Percentiles rank a stretch among this genome's conserved stretches.
Evolutionary conservation across 2,329 filamentous ascomycete genomes (phyloP).

Genomic region (Zymoseptoria ardabiliae): DNA sequence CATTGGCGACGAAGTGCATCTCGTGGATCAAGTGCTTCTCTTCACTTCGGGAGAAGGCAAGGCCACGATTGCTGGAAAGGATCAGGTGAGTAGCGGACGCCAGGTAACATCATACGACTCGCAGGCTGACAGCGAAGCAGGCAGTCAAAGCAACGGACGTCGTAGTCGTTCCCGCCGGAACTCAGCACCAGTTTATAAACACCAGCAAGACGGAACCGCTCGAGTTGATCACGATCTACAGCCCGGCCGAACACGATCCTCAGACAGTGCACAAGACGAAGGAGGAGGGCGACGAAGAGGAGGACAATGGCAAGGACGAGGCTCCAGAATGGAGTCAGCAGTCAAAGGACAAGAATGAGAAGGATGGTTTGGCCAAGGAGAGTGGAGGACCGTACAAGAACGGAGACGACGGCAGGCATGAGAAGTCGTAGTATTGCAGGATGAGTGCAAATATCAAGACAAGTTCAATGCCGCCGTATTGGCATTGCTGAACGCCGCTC

Average conservation of each 20-base stretch:
- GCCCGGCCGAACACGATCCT: constrained; percentile 54
- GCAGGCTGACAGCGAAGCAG: constrained; percentile 14
- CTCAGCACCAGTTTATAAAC: constrained; percentile 60
- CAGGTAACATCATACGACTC: neutral
- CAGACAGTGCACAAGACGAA: constrained; percentile 56
- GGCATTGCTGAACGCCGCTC: no score
- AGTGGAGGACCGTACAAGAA: constrained; percentile 31
- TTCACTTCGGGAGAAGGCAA: constrained; percentile 55
- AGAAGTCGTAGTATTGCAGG: constrained; percentile 20
- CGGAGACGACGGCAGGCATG: constrained; percentile 31
- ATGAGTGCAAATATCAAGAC: neutral
- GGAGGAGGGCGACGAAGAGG: constrained; percentile 55
- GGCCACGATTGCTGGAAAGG: constrained; percentile 52
- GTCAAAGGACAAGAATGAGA: constrained; percentile 53
- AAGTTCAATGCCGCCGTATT: no score
- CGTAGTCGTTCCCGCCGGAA: constrained; percentile 57
- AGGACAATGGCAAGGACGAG: constrained; percentile 55
- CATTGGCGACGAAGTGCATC: constrained; percentile 61
- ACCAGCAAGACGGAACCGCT: constrained; percentile 49
- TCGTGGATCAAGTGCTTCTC: constrained; percentile 57
- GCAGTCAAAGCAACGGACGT: constrained; percentile 49
- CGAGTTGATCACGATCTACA: constrained; percentile 57
- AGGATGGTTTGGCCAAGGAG: constrained; percentile 47
- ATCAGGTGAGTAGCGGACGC: constrained; percentile 37
- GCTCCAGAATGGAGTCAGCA: constrained; percentile 52